Evolutionary conservation across 2,329 filamentous ascomycete species (phyloP).

Genomic region (Mariannaea elegans): DNA sequence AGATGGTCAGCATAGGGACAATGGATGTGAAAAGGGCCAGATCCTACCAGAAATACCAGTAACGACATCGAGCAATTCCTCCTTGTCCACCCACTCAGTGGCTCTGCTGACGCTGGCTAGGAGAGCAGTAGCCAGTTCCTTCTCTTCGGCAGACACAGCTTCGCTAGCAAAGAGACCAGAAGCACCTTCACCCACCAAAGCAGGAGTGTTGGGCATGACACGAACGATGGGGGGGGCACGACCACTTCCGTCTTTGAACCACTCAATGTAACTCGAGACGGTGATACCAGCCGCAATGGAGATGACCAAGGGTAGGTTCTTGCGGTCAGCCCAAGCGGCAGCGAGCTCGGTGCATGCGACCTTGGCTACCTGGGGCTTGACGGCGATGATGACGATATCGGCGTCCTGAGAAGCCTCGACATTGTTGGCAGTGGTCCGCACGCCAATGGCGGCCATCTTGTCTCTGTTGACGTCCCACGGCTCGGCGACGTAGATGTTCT

Average conservation of each 20-base stretch:
- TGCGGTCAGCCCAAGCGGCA: slow-evolving; percentile 46
- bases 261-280: slow-evolving; percentile 52
- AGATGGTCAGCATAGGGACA: background rate
- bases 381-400: slow-evolving; percentile 58
- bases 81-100: slow-evolving; percentile 59
- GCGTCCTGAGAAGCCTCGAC: slow-evolving; percentile 53
- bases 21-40: background rate
- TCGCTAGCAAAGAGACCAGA: slow-evolving; percentile 56
- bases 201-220: slow-evolving; percentile 63
- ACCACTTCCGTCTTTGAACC: slow-evolving; percentile 51
- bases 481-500: slow-evolving; percentile 58
- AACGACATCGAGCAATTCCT: slow-evolving; percentile 60
- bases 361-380: slow-evolving; percentile 61
- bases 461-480: slow-evolving; percentile 62
- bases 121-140: slow-evolving; percentile 51
- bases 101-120: slow-evolving; percentile 57
- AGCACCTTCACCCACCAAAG: slow-evolving; percentile 59
- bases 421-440: slow-evolving; percentile 57
- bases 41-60: slow-evolving; percentile 58
- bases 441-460: slow-evolving; percentile 57
- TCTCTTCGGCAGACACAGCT: slow-evolving; percentile 54
- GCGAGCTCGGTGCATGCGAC: slow-evolving; percentile 57
- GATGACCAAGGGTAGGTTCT: slow-evolving; percentile 53
- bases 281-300: slow-evolving; percentile 61
- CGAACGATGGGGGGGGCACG: slow-evolving; percentile 55